Percentiles rank a stretch among this genome's conserved stretches.
These are phyloP conservation scores for Colletotrichum sansevieriae DNA, from an alignment of 2,329 filamentous ascomycete species.

Conservation along the genomic window DNA sequence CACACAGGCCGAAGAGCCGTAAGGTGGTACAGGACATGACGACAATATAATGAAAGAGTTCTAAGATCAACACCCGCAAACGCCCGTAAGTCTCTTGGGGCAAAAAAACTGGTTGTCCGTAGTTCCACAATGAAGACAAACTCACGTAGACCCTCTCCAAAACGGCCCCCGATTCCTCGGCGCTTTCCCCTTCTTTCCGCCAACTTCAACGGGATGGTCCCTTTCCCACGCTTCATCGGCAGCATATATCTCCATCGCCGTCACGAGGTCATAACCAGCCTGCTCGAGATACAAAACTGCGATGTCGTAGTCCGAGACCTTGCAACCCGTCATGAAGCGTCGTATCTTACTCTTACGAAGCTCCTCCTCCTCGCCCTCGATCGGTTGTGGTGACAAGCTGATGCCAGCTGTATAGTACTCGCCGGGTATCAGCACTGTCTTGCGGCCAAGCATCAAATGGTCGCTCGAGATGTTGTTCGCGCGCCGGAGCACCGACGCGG, in stretches of 20 bases:
- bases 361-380: conserved; percentile 83
- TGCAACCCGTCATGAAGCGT: conserved; percentile 84
- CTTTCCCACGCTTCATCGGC: conserved; percentile 84
- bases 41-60: conserved; percentile 42
- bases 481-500: conserved; percentile 70
- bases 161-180: conserved; percentile 47
- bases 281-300: conserved; percentile 82
- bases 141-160: conserved; percentile 47
- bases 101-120: not conserved
- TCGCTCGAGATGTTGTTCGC: conserved; percentile 80
- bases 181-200: conserved; percentile 45
- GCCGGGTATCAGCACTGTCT: conserved; percentile 78
- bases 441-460: conserved; percentile 76
- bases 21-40: conserved; percentile 39
- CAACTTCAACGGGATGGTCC: conserved; percentile 69
- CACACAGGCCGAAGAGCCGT: conserved; percentile 37
- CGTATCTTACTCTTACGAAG: conserved; percentile 77
- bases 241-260: conserved; percentile 73
- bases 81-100: conserved; percentile 2
- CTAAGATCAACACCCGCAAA: conserved; percentile 32
- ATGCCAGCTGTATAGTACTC: conserved; percentile 76
- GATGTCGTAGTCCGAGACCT: conserved; percentile 81
- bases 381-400: conserved; percentile 76
- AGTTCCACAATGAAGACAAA: not conserved
- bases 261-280: conserved; percentile 73